phyloP scores from a whole-genome alignment of 139 green algal genomes.

The Prasinococcaceae sp. region DNA sequence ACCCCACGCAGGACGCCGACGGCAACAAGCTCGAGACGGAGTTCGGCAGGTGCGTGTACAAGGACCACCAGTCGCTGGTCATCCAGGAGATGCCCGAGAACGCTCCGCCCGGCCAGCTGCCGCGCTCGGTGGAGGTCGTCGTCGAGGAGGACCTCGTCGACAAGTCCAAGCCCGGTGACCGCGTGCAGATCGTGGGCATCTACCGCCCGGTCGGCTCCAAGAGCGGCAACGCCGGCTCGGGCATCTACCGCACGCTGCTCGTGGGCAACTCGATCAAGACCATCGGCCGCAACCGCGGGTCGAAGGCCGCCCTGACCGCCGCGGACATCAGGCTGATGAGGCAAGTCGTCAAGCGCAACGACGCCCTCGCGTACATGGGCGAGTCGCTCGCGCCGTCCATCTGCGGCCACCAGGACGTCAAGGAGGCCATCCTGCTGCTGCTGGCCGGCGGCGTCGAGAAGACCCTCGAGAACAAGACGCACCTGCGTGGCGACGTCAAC shows the following conservation, averaged over 20 bases:
- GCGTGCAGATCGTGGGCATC: slow-evolving; percentile 72
- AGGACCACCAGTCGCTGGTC: slow-evolving; percentile 62
- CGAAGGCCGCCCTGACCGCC: too few species aligned
- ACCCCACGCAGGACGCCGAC: slow-evolving; percentile 61
- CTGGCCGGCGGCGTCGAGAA: slow-evolving; percentile 53
- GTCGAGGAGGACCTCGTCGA: slow-evolving; percentile 62
- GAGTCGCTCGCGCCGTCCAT: slow-evolving; percentile 86
- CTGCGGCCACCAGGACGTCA: slow-evolving; percentile 82
- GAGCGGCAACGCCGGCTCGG: neutral
- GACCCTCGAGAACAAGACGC: slow-evolving; percentile 44
- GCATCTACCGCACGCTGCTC: slow-evolving; percentile 29
- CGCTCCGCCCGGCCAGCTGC: slow-evolving; percentile 83
- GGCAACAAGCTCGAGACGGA: slow-evolving; percentile 82
- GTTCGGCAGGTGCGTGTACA: slow-evolving; percentile 85
- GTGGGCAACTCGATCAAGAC: slow-evolving; percentile 19
- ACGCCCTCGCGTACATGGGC: slow-evolving; percentile 65
- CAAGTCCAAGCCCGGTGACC: slow-evolving; percentile 83
- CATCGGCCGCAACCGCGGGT: neutral
- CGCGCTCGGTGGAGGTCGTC: slow-evolving; percentile 60
- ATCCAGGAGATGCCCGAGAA: slow-evolving; percentile 96
- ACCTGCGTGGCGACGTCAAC: slow-evolving; percentile 96
- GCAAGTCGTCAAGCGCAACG: slow-evolving; percentile 18
- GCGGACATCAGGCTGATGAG: slow-evolving; percentile 36
- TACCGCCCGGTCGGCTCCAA: slow-evolving; percentile 65
- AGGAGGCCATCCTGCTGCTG: slow-evolving; percentile 65